Conservation (phyloP, 768 basidiomycete species). For the Amanita pallidorosea region DNA sequence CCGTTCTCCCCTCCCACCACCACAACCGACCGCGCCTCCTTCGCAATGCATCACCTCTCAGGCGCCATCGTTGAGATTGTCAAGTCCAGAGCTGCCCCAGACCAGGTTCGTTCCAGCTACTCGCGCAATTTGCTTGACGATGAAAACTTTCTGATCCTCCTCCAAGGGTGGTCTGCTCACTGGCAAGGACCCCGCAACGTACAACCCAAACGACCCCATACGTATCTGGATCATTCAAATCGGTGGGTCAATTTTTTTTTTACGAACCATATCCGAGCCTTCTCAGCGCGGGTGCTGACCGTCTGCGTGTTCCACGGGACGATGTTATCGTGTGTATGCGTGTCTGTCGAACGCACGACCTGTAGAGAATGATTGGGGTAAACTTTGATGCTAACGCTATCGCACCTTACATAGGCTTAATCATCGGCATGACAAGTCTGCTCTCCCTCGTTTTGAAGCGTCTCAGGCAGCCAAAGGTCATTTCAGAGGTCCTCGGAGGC, state of each 20-base stretch:
- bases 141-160: not conserved
- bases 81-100: not conserved
- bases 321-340: too few relatives aligned
- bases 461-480: constrained; percentile 78
- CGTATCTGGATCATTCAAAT: constrained; percentile 73
- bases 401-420: constrained; percentile 45
- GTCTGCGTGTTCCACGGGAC: not conserved
- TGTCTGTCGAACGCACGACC: not conserved
- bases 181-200: constrained; percentile 61
- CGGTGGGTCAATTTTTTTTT: constrained; percentile 29
- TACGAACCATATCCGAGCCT: not conserved
- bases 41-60: constrained; percentile 4
- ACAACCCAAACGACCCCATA: constrained; percentile 60
- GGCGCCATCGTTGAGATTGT: not conserved
- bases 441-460: constrained; percentile 64
- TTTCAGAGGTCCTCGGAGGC: constrained; percentile 78
- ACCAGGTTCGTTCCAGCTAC: not conserved
- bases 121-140: too few relatives aligned
- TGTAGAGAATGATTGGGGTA: not conserved
- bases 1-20: not conserved
- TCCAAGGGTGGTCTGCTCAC: constrained; percentile 62
- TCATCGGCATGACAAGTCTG: constrained; percentile 69
- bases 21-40: not conserved
- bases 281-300: not conserved
- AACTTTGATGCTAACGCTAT: not conserved